Percentiles rank a stretch among this genome's conserved stretches.
Evolutionary conservation across 805 yeast genomes (phyloP).

Genomic region (Yamadazyma kitorensis): DNA sequence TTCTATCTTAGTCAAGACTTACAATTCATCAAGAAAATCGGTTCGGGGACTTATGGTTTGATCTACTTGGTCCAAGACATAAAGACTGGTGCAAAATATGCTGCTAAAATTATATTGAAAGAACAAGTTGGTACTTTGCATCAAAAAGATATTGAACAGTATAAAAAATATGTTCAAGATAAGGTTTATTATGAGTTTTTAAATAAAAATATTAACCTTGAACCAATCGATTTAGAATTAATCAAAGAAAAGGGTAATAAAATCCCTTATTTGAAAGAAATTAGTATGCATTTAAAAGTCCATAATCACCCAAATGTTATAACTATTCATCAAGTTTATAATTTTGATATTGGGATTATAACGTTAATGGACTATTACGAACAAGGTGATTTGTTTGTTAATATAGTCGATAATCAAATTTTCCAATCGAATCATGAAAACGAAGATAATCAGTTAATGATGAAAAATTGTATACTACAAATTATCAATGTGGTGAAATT

Average conservation of each 20-base stretch:
- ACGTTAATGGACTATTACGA: constrained; percentile 83
- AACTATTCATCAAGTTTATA: constrained; percentile 70
- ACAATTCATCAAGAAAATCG: constrained; percentile 52
- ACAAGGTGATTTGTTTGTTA: constrained; percentile 83
- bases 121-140: constrained; percentile 29
- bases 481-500: constrained; percentile 34
- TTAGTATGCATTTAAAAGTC: constrained; percentile 68
- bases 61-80: constrained; percentile 68
- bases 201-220: constrained; percentile 15
- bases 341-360: constrained; percentile 55
- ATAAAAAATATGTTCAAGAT: constrained; percentile 28
- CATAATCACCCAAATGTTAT: constrained; percentile 78
- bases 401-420: constrained; percentile 72
- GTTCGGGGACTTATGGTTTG: constrained; percentile 84
- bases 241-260: constrained; percentile 24
- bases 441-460: constrained; percentile 46
- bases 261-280: constrained; percentile 54
- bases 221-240: constrained; percentile 18
- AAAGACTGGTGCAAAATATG: constrained; percentile 49
- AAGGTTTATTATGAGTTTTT: constrained; percentile 16
- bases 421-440: constrained; percentile 42
- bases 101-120: constrained; percentile 70
- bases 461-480: constrained; percentile 43
- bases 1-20: constrained; percentile 19
- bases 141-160: constrained; percentile 28